Conservation (phyloP, 164 flowering plant genomes). For the Cinnamomum micranthum region DNA sequence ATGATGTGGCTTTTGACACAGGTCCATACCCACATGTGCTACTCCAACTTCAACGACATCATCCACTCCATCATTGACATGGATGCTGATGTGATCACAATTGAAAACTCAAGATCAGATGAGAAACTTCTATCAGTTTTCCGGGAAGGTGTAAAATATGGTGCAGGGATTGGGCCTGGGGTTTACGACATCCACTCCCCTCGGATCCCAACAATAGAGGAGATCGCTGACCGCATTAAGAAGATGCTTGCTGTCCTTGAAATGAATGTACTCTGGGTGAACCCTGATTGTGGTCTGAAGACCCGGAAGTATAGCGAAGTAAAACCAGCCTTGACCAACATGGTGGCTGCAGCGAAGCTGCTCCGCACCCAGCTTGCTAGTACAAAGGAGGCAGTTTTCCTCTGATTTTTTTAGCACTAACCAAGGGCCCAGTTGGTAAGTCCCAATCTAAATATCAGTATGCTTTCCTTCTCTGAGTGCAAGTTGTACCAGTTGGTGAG, state of each 20-base stretch:
- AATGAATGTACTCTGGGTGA: conserved; percentile 85
- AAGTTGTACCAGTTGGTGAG: too few relatives aligned
- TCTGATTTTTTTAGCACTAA: too few relatives aligned
- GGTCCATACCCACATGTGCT: conserved; percentile 89
- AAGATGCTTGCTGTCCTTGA: conserved; percentile 96
- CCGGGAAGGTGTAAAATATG: conserved; percentile 91
- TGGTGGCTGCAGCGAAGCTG: conserved; percentile 87
- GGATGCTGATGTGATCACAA: conserved; percentile 92
- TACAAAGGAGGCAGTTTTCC: conserved; percentile 30
- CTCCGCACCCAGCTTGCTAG: conserved; percentile 69
- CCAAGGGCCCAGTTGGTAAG: too few relatives aligned
- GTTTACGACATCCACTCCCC: conserved; percentile 97
- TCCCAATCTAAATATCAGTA: too few relatives aligned
- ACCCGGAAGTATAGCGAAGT: conserved; percentile 89
- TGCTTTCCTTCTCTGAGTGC: too few relatives aligned
- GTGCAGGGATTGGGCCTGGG: conserved; percentile 96
- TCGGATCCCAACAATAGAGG: conserved; percentile 78
- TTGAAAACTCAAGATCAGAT: conserved; percentile 92
- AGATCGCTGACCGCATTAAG: conserved; percentile 80
- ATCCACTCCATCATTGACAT: conserved; percentile 71
- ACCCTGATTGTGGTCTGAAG: conserved; percentile 97
- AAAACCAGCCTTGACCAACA: conserved; percentile 71
- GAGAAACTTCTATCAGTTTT: conserved; percentile 95
- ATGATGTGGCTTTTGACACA: conserved; percentile 12
- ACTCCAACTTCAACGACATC: conserved; percentile 75